Evolutionary conservation across 192 early-diverging fungal genomes (phyloP), one percentile per base, ranked within the genome.

Genomic region (Coemansia sp.): DNA sequence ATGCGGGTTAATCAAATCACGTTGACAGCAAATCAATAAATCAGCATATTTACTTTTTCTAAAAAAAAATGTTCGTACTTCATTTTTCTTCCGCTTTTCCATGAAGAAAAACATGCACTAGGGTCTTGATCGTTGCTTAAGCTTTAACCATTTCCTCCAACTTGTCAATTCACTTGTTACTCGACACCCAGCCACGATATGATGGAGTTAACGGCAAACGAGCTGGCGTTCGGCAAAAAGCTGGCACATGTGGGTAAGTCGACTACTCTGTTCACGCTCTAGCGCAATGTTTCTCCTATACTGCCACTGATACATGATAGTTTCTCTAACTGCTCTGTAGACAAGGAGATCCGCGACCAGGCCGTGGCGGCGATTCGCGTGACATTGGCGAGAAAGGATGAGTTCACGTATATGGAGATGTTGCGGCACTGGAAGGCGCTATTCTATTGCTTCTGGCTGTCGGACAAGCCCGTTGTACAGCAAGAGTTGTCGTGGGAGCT

Each of bases 371-470:
- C 63, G 50, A 66, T 83, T 17, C 54, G 35, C 9, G 17, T 37
- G 29, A 53, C 71, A 6, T 63, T 83, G 14, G 48, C 72, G 21
- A 68, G 59, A 45, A 39, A 66, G 16, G 67, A 63, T 3, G 81
- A 86, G 16, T 68, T 93, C 17, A 56, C 74, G 24, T 72, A 91
- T 10, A 75, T 84, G 46, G 91, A 94, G 40, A 81, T 97, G 68
- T 61, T 89, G 59, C 92, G 93, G 72, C 87, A 95, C 11, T 97
- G 95, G 93, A 94, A 95, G 83, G 95, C 92, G 16, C 86, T 97
- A 14, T 97, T 95, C 62, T 97, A 95, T 74, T 92, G 95, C 72
- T 94, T 94, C 70, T 98, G 96, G 96, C 93, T 98, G 89, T 94
- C 94, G 1, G 96, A 98, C 78, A 98, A 95, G 81, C 93, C 93